A percentile compares a stretch with the other conserved stretches of the same genome.
phyloP scores from a whole-genome alignment of 2,329 filamentous ascomycete species.

The Pseudocercospora musae region DNA sequence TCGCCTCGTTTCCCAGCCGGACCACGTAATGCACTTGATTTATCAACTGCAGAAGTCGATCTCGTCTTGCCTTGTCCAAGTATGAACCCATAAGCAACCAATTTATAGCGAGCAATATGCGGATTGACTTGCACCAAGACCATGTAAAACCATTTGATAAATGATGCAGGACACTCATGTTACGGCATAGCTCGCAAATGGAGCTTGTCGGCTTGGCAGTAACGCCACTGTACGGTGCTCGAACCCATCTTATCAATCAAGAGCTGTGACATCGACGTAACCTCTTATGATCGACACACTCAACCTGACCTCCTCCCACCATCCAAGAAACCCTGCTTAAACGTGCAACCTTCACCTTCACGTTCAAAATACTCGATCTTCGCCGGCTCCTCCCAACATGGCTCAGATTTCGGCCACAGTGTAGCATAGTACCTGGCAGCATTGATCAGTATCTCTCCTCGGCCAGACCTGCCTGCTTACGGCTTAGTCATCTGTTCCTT shows the following conservation, averaged over 20 bases:
- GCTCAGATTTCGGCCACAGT: slow-evolving; percentile 4
- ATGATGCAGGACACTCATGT: background rate
- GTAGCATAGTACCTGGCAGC: background rate
- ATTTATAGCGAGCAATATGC: background rate
- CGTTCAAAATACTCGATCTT: slow-evolving; percentile 24
- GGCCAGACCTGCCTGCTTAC: slow-evolving; percentile 20
- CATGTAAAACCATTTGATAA: background rate
- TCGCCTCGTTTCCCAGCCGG: background rate
- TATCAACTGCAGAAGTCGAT: background rate
- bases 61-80: background rate
- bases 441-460: slow-evolving; percentile 2
- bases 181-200: background rate
- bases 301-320: slow-evolving; percentile 6
- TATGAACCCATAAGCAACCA: background rate
- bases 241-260: background rate
- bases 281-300: background rate
- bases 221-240: background rate
- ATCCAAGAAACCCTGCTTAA: slow-evolving; percentile 17
- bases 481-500: slow-evolving; percentile 24
- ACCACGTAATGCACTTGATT: background rate
- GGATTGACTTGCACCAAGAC: background rate
- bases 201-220: background rate
- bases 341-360: slow-evolving; percentile 15
- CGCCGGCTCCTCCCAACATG: slow-evolving; percentile 17
- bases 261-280: background rate